A percentile compares a stretch with the other conserved stretches of the same genome.
Conservation (phyloP, 2,329 filamentous ascomycete species). For the Tolypocladium amazonense region DNA sequence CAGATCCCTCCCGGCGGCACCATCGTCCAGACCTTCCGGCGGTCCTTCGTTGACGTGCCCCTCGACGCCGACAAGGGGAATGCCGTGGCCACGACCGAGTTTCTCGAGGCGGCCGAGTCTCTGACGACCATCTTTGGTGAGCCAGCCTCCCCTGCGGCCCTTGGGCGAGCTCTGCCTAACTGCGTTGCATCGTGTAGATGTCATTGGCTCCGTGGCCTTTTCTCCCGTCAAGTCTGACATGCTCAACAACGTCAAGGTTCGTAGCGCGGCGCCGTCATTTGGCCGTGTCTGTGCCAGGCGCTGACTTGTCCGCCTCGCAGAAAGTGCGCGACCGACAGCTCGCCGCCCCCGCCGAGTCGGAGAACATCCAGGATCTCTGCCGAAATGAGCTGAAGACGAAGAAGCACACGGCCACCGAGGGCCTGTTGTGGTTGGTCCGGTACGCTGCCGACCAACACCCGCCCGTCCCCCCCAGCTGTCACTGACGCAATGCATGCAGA, state of each 20-base stretch:
- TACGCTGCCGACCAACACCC: conserved; percentile 27
- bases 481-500: conserved; percentile 32
- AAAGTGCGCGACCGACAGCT: conserved; percentile 82
- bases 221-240: conserved; percentile 86
- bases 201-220: conserved; percentile 65
- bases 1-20: conserved; percentile 56
- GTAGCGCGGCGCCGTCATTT: conserved; percentile 3
- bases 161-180: neutral
- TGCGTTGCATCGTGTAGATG: conserved; percentile 30
- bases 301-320: conserved; percentile 29
- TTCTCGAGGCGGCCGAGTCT: conserved; percentile 83
- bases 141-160: neutral
- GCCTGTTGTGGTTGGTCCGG: conserved; percentile 83
- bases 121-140: conserved; percentile 82
- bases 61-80: conserved; percentile 63
- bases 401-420: conserved; percentile 82
- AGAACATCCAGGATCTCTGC: conserved; percentile 75
- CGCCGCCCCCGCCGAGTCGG: conserved; percentile 67
- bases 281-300: neutral
- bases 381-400: conserved; percentile 80
- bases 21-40: conserved; percentile 76
- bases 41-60: conserved; percentile 75
- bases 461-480: neutral
- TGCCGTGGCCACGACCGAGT: conserved; percentile 72
- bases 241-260: conserved; percentile 80